These are phyloP conservation scores for Sarcocystis neurona DNA, from an alignment of 169 alveolate species.

Conservation along the genomic window DNA sequence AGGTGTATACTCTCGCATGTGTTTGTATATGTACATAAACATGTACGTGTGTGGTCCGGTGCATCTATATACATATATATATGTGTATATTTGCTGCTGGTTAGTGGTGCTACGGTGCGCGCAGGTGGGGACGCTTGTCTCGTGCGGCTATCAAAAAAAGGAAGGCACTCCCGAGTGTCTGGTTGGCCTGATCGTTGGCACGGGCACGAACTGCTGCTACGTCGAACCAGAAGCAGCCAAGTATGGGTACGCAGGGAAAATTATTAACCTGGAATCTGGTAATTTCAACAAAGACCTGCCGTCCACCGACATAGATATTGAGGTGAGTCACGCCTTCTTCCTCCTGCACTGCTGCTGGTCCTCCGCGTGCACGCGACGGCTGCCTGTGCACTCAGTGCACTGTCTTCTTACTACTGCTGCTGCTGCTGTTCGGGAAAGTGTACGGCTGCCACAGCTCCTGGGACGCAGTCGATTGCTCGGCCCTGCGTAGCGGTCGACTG, in stretches of 20 bases:
- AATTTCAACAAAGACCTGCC: constrained; percentile 86
- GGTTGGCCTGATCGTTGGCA: constrained; percentile 87
- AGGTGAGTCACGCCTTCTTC: constrained; percentile 70
- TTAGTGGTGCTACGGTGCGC: not conserved
- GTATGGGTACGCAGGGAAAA: constrained; percentile 82
- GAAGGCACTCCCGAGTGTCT: constrained; percentile 79
- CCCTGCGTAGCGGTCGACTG: not conserved
- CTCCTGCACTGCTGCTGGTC: too few relatives aligned
- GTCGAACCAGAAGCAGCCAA: constrained; percentile 81
- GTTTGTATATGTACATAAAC: too few relatives aligned
- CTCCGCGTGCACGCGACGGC: too few relatives aligned
- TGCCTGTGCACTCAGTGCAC: too few relatives aligned
- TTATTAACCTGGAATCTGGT: constrained; percentile 87
- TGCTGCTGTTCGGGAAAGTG: not conserved
- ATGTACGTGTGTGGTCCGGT: too few relatives aligned
- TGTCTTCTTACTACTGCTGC: not conserved
- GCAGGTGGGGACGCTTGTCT: constrained; percentile 86
- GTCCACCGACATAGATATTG: constrained; percentile 80
- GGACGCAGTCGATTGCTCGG: not conserved
- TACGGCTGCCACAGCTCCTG: not conserved
- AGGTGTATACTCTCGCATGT: too few relatives aligned
- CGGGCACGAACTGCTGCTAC: constrained; percentile 88
- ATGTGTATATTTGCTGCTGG: too few relatives aligned
- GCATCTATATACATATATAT: too few relatives aligned
- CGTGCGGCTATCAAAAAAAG: constrained; percentile 83